Evolutionary conservation across 1,284 basidiomycete genomes (phyloP).

Genomic region (Golubevia sp.): DNA sequence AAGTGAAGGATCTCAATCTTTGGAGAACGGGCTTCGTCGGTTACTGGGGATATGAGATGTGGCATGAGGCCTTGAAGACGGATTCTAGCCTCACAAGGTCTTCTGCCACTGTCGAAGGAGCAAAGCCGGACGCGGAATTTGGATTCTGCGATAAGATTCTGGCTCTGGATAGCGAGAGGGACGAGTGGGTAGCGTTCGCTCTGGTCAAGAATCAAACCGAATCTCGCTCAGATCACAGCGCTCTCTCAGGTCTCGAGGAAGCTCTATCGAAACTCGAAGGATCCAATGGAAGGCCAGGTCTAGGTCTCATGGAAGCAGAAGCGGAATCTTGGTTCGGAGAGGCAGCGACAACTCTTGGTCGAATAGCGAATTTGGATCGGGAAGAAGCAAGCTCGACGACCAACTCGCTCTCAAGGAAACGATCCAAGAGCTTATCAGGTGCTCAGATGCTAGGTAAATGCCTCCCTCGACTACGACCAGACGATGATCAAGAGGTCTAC

Average conservation of each 20-base stretch:
- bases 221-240: background rate
- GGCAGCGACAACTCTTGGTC: background rate
- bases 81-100: slow-evolving; percentile 26
- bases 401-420: too few species aligned
- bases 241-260: background rate
- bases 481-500: slow-evolving; percentile 66
- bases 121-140: slow-evolving; percentile 61
- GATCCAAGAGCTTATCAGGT: too few species aligned
- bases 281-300: background rate
- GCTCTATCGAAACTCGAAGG: background rate
- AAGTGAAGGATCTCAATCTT: slow-evolving; percentile 29
- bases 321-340: slow-evolving; percentile 13
- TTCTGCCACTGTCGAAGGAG: background rate
- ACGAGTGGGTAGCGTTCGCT: slow-evolving; percentile 63
- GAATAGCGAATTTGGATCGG: slow-evolving; percentile 25
- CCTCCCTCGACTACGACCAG: too few species aligned
- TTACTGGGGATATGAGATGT: slow-evolving; percentile 68
- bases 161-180: slow-evolving; percentile 59
- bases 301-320: slow-evolving; percentile 4
- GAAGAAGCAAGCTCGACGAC: background rate
- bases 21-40: slow-evolving; percentile 66
- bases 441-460: too few species aligned
- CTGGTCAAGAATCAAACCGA: slow-evolving; percentile 37
- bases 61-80: slow-evolving; percentile 63
- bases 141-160: slow-evolving; percentile 62